phyloP scores from a whole-genome alignment of 2,329 filamentous ascomycete genomes.

The Penicillium sp. region DNA sequence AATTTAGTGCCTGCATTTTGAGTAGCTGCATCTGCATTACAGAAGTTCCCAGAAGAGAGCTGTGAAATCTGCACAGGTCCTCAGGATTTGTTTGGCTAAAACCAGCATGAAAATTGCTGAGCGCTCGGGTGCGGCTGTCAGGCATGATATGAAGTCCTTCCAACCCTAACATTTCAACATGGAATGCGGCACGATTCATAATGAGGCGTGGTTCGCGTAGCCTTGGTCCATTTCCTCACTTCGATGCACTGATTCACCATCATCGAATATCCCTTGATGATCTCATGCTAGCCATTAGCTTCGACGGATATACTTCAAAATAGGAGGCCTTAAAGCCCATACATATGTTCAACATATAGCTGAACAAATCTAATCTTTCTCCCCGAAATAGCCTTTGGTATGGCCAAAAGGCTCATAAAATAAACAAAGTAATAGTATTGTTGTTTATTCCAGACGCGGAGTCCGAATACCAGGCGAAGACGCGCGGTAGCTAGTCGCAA shows the following conservation, averaged over 20 bases:
- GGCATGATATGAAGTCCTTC: neutral
- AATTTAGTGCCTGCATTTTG: neutral
- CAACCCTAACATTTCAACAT: neutral
- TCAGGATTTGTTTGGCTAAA: neutral
- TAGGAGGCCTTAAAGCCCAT: neutral
- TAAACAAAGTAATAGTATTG: neutral
- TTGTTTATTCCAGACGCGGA: neutral
- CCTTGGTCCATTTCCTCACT: neutral
- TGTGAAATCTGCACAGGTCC: neutral
- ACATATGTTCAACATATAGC: neutral
- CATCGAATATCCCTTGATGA: neutral
- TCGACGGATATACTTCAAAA: neutral
- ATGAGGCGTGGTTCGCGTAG: neutral
- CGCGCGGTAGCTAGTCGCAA: neutral
- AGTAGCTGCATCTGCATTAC: neutral
- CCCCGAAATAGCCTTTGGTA: neutral
- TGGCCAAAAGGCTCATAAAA: neutral
- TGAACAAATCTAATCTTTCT: neutral
- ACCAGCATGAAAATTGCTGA: neutral
- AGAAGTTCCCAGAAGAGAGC: neutral
- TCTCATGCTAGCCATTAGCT: neutral
- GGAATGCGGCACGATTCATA: constrained; percentile 7
- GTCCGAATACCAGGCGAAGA: neutral
- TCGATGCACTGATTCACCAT: neutral
- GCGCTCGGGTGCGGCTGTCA: neutral